Evolutionary conservation across 2,329 filamentous ascomycete genomes (phyloP).

Genomic region (Curvularia hawaiiensis): DNA sequence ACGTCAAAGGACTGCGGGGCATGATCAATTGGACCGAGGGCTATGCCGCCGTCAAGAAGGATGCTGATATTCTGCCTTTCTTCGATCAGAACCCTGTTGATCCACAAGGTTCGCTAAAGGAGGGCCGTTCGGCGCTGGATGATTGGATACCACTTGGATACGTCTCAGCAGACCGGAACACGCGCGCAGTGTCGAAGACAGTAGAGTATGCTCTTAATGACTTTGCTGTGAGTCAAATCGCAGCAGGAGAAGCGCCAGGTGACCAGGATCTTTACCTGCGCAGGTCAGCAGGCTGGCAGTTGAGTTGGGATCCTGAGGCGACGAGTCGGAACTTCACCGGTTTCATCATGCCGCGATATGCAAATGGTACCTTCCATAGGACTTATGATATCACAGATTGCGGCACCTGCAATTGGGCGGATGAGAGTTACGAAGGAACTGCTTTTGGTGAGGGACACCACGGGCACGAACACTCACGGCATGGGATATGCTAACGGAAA

Average conservation of each 20-base stretch:
- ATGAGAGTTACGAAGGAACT: conserved; percentile 51
- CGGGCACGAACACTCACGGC: accelerated
- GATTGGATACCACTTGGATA: conserved; percentile 53
- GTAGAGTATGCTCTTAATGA: conserved; percentile 54
- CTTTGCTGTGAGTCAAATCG: conserved; percentile 50
- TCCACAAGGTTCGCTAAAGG: conserved; percentile 46
- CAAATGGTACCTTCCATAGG: conserved; percentile 44
- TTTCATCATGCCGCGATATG: conserved; percentile 44
- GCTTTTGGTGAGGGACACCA: conserved; percentile 38
- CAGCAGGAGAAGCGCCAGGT: conserved; percentile 47
- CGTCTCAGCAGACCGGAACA: conserved; percentile 47
- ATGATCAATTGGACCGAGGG: conserved; percentile 73
- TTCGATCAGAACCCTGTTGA: conserved; percentile 45
- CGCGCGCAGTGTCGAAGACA: conserved; percentile 48
- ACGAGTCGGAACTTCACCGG: conserved; percentile 46
- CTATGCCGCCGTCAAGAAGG: conserved; percentile 73
- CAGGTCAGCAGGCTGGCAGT: conserved; percentile 50
- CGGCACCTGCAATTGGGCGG: conserved; percentile 49
- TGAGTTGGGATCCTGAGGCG: conserved; percentile 48
- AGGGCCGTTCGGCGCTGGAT: conserved; percentile 50
- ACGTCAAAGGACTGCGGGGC: conserved; percentile 65
- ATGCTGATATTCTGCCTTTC: conserved; percentile 63
- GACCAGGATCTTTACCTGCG: conserved; percentile 48
- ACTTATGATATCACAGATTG: conserved; percentile 52
- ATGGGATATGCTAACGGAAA: neutral